A percentile compares a stretch with the other conserved stretches of the same genome.
Conservation (phyloP, 179 eudicot genomes). For the Actinidia chinensis region DNA sequence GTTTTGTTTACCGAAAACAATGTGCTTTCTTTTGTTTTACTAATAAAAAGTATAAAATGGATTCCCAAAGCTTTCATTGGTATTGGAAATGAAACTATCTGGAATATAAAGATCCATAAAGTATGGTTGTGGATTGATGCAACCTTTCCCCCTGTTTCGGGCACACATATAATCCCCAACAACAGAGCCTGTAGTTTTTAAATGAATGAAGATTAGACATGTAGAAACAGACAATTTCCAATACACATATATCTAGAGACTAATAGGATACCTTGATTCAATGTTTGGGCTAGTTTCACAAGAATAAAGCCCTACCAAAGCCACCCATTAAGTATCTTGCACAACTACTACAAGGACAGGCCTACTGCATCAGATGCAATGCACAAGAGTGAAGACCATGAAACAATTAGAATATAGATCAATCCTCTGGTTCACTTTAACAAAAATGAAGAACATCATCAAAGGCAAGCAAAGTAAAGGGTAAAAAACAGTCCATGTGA, state of each 20-base stretch:
- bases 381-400: neutral
- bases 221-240: constrained; percentile 1
- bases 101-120: too few species aligned
- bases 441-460: neutral
- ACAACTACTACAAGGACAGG: constrained; percentile 43
- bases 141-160: constrained; percentile 75
- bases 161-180: constrained; percentile 89
- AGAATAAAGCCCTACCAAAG: constrained; percentile 76
- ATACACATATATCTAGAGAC: too few species aligned
- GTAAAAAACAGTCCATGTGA: constrained; percentile 57
- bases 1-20: too few species aligned
- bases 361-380: neutral
- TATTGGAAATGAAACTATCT: too few species aligned
- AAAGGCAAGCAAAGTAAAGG: constrained; percentile 1
- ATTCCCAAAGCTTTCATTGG: too few species aligned
- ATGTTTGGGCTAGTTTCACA: constrained; percentile 42
- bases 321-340: constrained; percentile 91
- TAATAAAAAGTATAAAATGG: too few species aligned
- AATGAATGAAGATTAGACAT: constrained; percentile 22
- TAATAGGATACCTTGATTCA: constrained; percentile 54
- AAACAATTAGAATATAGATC: neutral
- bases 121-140: too few species aligned
- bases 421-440: neutral
- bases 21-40: too few species aligned
- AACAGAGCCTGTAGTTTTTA: constrained; percentile 55